Percentiles rank a stretch among this genome's conserved stretches.
These are phyloP conservation scores for Knufia petricola DNA, from an alignment of 2,329 filamentous ascomycete genomes.

Conservation along the genomic window DNA sequence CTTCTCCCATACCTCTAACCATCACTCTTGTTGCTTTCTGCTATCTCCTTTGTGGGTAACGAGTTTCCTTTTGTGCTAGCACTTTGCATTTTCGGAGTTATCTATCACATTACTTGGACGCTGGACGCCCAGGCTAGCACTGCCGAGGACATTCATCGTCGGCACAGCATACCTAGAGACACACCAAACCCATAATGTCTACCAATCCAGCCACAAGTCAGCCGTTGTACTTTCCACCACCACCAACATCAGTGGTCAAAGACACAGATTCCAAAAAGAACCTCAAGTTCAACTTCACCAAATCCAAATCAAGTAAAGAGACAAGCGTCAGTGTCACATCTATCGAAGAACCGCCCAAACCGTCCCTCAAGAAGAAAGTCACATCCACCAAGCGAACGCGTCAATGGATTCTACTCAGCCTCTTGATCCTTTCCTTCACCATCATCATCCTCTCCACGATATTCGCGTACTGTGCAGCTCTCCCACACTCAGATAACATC, in stretches of 20 bases:
- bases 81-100: neutral
- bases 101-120: neutral
- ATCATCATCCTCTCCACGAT: conserved; percentile 19
- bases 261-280: neutral
- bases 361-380: conserved; percentile 1
- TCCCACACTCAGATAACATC: conserved; percentile 18
- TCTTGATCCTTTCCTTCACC: conserved; percentile 18
- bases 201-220: neutral
- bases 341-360: conserved; percentile 1
- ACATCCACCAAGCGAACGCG: neutral
- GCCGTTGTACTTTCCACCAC: conserved; percentile 7
- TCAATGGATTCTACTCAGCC: conserved; percentile 12
- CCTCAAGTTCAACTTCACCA: conserved; percentile 1
- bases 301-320: neutral
- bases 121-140: neutral
- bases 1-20: neutral
- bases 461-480: conserved; percentile 22
- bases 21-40: neutral
- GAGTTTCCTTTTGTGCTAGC: neutral
- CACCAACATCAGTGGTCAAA: neutral
- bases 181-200: neutral
- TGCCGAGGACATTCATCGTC: neutral
- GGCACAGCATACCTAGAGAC: neutral
- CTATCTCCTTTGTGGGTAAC: neutral
- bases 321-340: neutral